Evolutionary conservation across 2,329 filamentous ascomycete genomes (phyloP), one percentile per base, ranked within the genome.

Genomic region (Cercospora zeina): DNA sequence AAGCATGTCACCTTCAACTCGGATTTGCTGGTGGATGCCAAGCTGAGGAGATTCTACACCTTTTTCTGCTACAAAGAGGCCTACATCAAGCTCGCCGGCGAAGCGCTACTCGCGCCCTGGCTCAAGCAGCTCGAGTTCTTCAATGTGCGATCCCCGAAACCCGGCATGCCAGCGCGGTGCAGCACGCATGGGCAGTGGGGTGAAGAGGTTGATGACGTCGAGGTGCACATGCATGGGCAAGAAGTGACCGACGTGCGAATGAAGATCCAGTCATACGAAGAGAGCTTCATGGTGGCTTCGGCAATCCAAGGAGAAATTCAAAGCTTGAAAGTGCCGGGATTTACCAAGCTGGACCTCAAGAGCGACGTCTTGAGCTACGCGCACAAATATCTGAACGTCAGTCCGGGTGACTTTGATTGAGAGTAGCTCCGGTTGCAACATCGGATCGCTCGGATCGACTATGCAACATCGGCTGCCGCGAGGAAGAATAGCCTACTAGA

Each of bases 41-140:
- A 87, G 71, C 78, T 93, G 30, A 81, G 88, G 4, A 81, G 83
- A 58, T 93, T 93, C 72, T 93, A 92, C 73, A 83, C 88, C 0
- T 84, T 89, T 62, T 93, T 89, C 87, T 90, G 88, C 73, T 82
- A 91, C 74, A 87, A 90, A 69, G 90, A 93, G 77, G 87, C 89
- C 0, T 93, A 90, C 73, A 87, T 93, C 75, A 93, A 93, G 82
- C 86, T 93, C 78, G 89, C 89, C 31, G 90, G 90, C 27, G 89
- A 93, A 70, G 90, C 89, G 0, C 79, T 93, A 62, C 79, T 92
- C 8, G 90, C 90, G 0, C 79, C 80, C 3, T 93, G 90, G 90
- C 79, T 93, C 54, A 79, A 78, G 55, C 83, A 89, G 54, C 77
- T 93, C 8, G 87, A 92, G 69, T 90, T 93, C 71, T 78, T 81